Evolutionary conservation across 805 yeast species (phyloP), one percentile per base, ranked within the genome.

Genomic region (Komagataella kurtzmanii): DNA sequence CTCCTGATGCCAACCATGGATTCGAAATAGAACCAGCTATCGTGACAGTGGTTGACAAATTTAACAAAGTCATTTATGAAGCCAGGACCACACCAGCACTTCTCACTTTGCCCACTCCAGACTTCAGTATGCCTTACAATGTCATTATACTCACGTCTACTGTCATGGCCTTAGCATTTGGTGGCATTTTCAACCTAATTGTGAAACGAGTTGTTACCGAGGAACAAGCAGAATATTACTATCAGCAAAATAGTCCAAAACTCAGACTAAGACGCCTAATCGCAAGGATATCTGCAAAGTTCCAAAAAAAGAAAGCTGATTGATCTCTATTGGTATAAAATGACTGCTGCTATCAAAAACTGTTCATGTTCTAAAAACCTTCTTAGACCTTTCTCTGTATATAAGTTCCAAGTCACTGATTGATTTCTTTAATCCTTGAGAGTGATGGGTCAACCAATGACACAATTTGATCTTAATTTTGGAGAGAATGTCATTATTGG

Each of bases 1-100:
- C 99, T n/a, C 99, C 99, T 1, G 99, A 93, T 71, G 98, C 99
- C 2, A 93, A 93, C 64, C 97, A 93, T 59, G 99, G 99, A 0
- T 93, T 93, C 66, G 91, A 90, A 54, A 80, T 93, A 47, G 93
- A 93, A 21, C 96, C 98, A 0, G 96, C 96, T 4, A 84, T 88
- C 8, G 73, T 88, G 10, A 76, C 84, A 2, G 77, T 87, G 0
- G 50, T 81, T 7, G 64, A 66, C 8, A 51, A 55, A 48, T n/a
- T 47, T 1, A 36, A 54, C 47, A 54, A 57, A 21, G 56, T 52
- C 10, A 46, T 54, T 6, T 83, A 84, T 58, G 73, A 77, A 54
- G 58, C 82, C 54, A 76, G 98, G 61, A 88, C 98, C 0, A 79
- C 97, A 3, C 85, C 97, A n/a, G 75, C 90, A 46, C 71, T 93